Evolutionary conservation across 2,329 filamentous ascomycete genomes (phyloP), one percentile per base, ranked within the genome.

Genomic region (Nothophoma quercina): DNA sequence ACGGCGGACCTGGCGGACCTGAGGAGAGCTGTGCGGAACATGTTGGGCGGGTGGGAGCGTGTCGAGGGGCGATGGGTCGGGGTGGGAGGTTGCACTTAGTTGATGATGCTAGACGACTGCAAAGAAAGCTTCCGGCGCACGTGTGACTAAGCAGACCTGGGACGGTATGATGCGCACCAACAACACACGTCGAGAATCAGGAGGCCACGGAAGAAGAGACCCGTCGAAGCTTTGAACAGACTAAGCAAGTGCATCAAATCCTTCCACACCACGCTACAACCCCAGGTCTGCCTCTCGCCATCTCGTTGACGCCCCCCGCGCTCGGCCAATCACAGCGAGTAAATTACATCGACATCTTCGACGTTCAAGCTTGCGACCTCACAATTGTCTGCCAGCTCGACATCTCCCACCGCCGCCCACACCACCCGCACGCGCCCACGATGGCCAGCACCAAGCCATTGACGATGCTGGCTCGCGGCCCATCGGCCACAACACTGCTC

Each of bases 11-110:
- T 82, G 76, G 89, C 85, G 72, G 90, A 88, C 79, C 89, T 89
- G 81, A 93, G 82, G 77, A 95, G 79, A 74, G 90, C 88, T 78
- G 90, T 87, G 81, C 93, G 90, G 84, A 97, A 92, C 93, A 98
- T 98, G 63, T 70, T 86, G 80, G 68, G 60, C 40, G 62, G 49
- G 56, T 61, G 51, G 41, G 51, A 46, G 55, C 41, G 42, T 45
- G 59, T 58, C 41, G 55, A 58, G 50, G 62, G 52, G 59, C 51
- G 59, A 55, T 61, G 58, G 43, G 61, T 59, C 59, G 57, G 60
- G 61, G 38, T 48, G 34, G 40, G 45, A 49, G 34, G 51, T 45
- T 16, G 51, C 15, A 13, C 39, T 36, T 23, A 57, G 58, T n/a
- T 60, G 60, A 62, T 61, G 62, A 61, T 65, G 59, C 55, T 68